Evolutionary conservation across 2,329 filamentous ascomycete genomes (phyloP), one percentile per base, ranked within the genome.

Genomic region (Penicillium sp.): DNA sequence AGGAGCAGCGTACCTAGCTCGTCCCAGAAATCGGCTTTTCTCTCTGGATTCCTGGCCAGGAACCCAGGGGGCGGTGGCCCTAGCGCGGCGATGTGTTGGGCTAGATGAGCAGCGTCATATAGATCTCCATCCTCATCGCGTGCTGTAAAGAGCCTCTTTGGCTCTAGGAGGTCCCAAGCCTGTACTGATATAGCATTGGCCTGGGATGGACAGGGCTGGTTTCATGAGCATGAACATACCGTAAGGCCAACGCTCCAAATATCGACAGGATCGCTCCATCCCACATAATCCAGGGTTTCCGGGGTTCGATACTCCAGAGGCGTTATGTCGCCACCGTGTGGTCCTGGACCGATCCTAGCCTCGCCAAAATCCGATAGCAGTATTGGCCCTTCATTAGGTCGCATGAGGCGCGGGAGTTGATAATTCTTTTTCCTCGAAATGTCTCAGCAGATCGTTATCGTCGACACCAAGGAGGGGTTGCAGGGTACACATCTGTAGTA

Each of bases 81-180:
- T 8, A 76, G 56, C 0, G 72, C 43, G 3, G 57, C 61, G 20
- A 71, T 63, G 0, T 75, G 62, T 42, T 75, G 65, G 0, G 72
- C 68, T 9, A 75, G 60, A 49, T 72, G 70, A 1, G 66, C 58
- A 17, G 63, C 65, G 10, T 63, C 56, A 30, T 73, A 73, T 0
- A 44, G 51, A 14, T 67, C 39, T n/a, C 47, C 36, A 38, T 68
- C 60, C 1, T 60, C 57, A 21, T 72, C 67, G 0, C 56, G 21
- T 13, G 64, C 57, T 11, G 57, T 57, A 43, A 74, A 76, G 13
- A 75, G 51, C 21, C 58, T 61, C 1, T 51, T 50, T 4, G 67
- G 62, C 51, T 73, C 63, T 19, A 72, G 71, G 1, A 75, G 31
- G 33, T 74, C 67, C 71, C 71, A 75, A 3, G 69, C 62, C 71